Evolutionary conservation across 2,329 filamentous ascomycete species (phyloP).

Genomic region (Aaosphaeria pasadenensis): DNA sequence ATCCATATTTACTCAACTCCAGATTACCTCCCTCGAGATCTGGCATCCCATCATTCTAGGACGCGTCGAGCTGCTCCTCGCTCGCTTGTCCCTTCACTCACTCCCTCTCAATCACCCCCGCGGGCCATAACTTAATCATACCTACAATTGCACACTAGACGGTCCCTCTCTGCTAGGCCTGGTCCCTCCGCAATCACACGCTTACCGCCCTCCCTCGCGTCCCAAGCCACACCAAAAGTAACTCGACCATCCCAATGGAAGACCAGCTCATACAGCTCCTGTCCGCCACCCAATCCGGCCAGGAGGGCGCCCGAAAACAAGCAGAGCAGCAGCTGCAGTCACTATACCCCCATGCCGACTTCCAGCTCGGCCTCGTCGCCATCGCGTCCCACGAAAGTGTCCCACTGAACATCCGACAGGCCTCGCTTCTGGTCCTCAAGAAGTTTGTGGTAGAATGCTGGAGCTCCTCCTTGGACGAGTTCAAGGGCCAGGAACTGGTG

Average conservation of each 20-base stretch:
- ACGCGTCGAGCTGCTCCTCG: constrained; percentile 6
- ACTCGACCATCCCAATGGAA: constrained; percentile 61
- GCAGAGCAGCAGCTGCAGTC: constrained; percentile 80
- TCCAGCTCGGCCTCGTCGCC: constrained; percentile 74
- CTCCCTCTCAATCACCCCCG: constrained; percentile 1
- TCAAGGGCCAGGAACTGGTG: constrained; percentile 65
- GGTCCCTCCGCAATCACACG: constrained; percentile 1
- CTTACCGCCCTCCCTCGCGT: constrained; percentile 32
- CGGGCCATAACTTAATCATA: constrained; percentile 2
- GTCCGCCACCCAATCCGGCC: constrained; percentile 76
- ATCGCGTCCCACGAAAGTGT: constrained; percentile 76
- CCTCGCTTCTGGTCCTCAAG: constrained; percentile 75
- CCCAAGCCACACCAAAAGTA: not conserved
- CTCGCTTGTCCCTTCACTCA: constrained; percentile 19
- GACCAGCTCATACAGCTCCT: constrained; percentile 87
- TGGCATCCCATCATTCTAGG: not conserved
- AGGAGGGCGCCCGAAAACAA: constrained; percentile 74
- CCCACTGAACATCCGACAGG: constrained; percentile 73
- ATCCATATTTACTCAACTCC: too few relatives aligned
- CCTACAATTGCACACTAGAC: constrained; percentile 18
- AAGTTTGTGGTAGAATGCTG: constrained; percentile 82
- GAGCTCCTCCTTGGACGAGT: constrained; percentile 73
- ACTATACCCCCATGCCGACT: constrained; percentile 65
- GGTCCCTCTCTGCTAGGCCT: constrained; percentile 21
- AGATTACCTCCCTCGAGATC: too few relatives aligned